Percentiles rank a stretch among this genome's conserved stretches.
These are phyloP conservation scores for Takakia lepidozioides DNA, from an alignment of 225 moss, liverwort and hornwort genomes.

Conservation along the genomic window DNA sequence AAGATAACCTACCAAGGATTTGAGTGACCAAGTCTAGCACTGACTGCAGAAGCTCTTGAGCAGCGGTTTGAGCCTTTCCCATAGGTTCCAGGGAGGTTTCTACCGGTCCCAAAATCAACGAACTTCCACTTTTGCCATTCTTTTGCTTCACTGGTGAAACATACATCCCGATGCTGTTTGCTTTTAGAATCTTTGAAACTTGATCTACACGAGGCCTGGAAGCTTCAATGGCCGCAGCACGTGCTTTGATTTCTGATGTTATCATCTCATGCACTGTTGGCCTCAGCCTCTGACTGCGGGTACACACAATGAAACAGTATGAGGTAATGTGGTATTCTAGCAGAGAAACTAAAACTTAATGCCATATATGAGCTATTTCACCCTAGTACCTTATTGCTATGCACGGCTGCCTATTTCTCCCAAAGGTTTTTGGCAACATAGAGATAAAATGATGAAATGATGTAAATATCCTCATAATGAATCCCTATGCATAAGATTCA, in stretches of 20 bases:
- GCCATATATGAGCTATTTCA: too few relatives aligned
- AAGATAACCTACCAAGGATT: constrained; percentile 54
- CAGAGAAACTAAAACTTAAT: too few relatives aligned
- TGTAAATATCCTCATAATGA: too few relatives aligned
- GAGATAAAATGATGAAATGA: too few relatives aligned
- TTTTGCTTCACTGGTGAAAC: constrained; percentile 28
- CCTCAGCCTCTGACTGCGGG: constrained; percentile 76
- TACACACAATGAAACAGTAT: constrained; percentile 1
- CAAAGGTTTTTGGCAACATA: too few relatives aligned
- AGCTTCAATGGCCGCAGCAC: constrained; percentile 79
- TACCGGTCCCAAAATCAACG: constrained; percentile 18
- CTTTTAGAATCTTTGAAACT: constrained; percentile 58
- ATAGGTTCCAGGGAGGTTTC: constrained; percentile 37
- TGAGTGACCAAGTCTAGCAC: constrained; percentile 65
- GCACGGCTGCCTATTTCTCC: too few relatives aligned
- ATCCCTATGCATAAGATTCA: too few relatives aligned
- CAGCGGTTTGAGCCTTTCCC: constrained; percentile 68
- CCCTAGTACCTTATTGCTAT: too few relatives aligned
- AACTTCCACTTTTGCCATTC: constrained; percentile 28
- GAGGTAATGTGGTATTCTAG: too few relatives aligned
- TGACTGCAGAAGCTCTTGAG: constrained; percentile 78
- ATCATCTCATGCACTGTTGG: constrained; percentile 91
- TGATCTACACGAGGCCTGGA: constrained; percentile 88
- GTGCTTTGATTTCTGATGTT: constrained; percentile 72
- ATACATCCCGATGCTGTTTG: constrained; percentile 28